These are phyloP conservation scores for Fusarium beomiforme DNA, from an alignment of 2,329 filamentous ascomycete species.

Conservation along the genomic window DNA sequence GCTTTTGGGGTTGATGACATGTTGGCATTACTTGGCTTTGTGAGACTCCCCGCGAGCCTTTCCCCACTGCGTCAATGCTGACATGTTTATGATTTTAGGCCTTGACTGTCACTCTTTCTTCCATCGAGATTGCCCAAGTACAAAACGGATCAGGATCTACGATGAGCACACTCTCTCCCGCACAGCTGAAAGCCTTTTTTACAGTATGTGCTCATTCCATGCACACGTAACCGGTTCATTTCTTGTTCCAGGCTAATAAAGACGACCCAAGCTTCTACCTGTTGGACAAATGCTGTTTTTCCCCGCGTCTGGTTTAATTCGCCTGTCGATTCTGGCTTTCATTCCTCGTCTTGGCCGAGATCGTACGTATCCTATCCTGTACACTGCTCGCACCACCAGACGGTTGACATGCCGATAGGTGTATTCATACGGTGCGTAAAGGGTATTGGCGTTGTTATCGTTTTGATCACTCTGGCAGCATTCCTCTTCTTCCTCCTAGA, in stretches of 20 bases:
- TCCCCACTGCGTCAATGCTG: accelerated
- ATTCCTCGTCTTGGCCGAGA: background rate
- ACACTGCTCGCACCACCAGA: accelerated
- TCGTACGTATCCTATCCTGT: background rate
- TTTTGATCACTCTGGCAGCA: background rate
- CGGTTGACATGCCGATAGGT: accelerated
- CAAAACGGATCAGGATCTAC: background rate
- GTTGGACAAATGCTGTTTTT: background rate
- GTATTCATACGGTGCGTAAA: background rate
- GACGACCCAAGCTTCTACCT: background rate
- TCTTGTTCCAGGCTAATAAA: background rate
- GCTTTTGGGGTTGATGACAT: background rate
- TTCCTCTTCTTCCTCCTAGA: background rate
- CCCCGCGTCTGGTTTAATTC: background rate
- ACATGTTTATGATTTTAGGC: background rate
- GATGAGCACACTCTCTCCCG: background rate
- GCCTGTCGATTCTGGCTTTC: background rate
- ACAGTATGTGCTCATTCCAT: background rate
- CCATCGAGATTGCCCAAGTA: background rate
- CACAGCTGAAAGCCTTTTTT: background rate
- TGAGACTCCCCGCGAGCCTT: background rate
- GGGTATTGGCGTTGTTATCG: background rate
- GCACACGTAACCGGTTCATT: accelerated
- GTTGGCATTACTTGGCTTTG: background rate
- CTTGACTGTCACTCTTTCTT: background rate